Base-by-base conservation (phyloP, 2,329 filamentous ascomycete genomes). In the Penicillium fuscoglaucum region DNA sequence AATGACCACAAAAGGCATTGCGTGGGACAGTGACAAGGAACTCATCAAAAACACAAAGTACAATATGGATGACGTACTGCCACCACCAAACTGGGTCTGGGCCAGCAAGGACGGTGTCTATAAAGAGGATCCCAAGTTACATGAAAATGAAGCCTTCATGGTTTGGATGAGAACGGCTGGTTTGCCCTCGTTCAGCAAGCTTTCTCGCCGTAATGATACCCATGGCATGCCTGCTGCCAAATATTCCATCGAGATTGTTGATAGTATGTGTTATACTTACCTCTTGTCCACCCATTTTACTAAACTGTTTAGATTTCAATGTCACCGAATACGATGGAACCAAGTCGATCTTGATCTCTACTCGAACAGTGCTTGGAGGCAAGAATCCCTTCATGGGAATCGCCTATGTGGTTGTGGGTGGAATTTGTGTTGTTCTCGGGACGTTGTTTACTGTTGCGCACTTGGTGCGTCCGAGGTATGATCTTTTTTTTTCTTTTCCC, bases 151-250 rank as follows among this genome's bases (percentile, higher is more conserved):
- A 74, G 86, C 87, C 44, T 96, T 99, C 75, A 93, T 97, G 78
- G 93, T 98, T 24, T 99, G 95, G 95, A 99, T 99, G 95, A 87
- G 95, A 68, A 96, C 96, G 1, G 95, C 95, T 26, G 95, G 93
- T 58, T 79, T 98, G 68, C 95, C 95, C 1, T 89, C 89, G 6
- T 99, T 99, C 74, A 96, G 90, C 83, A 99, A 99, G 79, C 81
- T 99, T 47, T 91, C 91, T 46, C 85, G 89, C 74, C 85, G 92
- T 59, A 97, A 97, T 71, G 89, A 96, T 72, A 81, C 80, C 0
- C 78, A 82, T 2, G 73, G 79, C 0, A 89, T 99, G 89, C 69
- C 72, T 35, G 71, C 79, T 17, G 95, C 93, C 29, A 85, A 78
- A 21, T 99, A 99, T 74, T 80, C 86, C 61, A 78, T 99, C 53